Base-by-base conservation (phyloP, 1,284 basidiomycete species). In the Apiotrichum domesticum region DNA sequence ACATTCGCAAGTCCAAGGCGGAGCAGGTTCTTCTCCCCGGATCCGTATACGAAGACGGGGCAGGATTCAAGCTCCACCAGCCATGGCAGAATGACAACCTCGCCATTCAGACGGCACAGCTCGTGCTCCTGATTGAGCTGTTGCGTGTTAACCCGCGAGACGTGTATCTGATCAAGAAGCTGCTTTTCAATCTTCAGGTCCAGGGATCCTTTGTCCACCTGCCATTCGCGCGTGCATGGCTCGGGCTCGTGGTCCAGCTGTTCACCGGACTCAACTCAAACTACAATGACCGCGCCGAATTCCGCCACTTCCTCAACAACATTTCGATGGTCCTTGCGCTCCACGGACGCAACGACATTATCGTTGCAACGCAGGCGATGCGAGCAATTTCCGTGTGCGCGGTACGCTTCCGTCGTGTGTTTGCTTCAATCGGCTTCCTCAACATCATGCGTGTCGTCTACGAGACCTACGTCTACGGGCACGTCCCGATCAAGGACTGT, bases 211-310 rank as follows among this genome's bases (percentile, higher is more conserved):
- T 68, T 42, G 49, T 59, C 3, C 53, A 69, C 63, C 62, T 49
- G 61, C 62, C 65, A 3, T 73, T 90, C 34, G 82, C 85, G 1
- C 80, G 87, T 21, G 88, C 86, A 57, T 84, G 89, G 75, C 69
- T 90, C 39, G 76, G 87, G 6, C 77, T 89, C 35, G 79, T 87
- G n/a, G 81, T 82, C 4, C 84, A 87, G 63, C 79, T 88, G 7
- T 88, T 90, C 67, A 80, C 83, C 14, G 84, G 82, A 2, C 82
- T 89, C 78, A 85, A 87, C n/a, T 79, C 87, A 32, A 86, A 88
- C 73, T 79, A 88, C 56, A 88, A 83, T 65, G 86, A 88, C 65
- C 79, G 85, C n/a, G 80, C 80, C 41, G 88, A 90, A 65, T 75
- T 90, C 21, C 81, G 82, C 1, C 72, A 85, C 43, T 80, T 88